phyloP scores from a whole-genome alignment of 1,284 basidiomycete species.

The Ganoderma sinense region DNA sequence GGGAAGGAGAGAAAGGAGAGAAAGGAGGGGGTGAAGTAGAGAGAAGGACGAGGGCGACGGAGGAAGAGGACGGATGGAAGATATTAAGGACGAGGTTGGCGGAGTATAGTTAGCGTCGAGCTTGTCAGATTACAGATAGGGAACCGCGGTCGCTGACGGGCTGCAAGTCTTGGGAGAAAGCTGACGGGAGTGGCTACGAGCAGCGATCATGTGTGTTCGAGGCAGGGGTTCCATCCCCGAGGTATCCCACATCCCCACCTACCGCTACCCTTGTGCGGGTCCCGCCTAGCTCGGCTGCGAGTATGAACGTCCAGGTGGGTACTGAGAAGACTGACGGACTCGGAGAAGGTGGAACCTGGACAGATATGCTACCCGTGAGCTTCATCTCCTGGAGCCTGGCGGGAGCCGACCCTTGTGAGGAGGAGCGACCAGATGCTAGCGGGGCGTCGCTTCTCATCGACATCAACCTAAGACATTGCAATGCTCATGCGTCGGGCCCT shows the following conservation, averaged over 20 bases:
- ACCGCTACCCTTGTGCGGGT: neutral
- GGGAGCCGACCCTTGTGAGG: neutral
- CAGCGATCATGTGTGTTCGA: constrained; percentile 13
- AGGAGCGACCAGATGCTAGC: neutral
- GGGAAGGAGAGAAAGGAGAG: constrained; percentile 10
- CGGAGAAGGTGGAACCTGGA: neutral
- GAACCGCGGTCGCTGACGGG: constrained; percentile 6
- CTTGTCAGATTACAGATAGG: constrained; percentile 1
- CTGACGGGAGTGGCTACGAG: constrained; percentile 10
- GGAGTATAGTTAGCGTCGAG: constrained; percentile 1
- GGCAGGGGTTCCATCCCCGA: constrained; percentile 4
- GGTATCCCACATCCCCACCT: constrained; percentile 12
- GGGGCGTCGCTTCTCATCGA: neutral
- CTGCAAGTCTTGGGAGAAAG: constrained; percentile 16
- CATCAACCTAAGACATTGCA: neutral
- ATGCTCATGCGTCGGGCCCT: neutral
- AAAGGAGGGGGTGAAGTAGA: neutral
- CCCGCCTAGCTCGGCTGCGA: neutral
- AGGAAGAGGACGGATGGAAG: neutral
- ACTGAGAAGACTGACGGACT: neutral
- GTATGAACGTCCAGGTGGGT: neutral
- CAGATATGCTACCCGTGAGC: neutral
- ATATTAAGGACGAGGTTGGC: neutral
- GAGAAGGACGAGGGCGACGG: neutral
- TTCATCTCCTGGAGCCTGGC: neutral